phyloP scores from a whole-genome alignment of 257 asterid species.

The Lycium ferocissimum region DNA sequence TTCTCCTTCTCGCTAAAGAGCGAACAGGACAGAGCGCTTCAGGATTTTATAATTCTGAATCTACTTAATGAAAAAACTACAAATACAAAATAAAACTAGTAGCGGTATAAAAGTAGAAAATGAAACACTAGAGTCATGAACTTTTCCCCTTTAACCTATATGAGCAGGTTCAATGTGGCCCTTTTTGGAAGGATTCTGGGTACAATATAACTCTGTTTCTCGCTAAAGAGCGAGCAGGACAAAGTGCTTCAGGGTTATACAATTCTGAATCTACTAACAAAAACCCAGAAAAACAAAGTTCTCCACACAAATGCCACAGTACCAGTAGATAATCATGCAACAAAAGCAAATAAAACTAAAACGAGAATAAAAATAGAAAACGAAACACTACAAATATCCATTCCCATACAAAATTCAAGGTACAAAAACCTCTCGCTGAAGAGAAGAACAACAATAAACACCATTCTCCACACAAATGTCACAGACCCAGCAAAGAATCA shows the following conservation, averaged over 20 bases:
- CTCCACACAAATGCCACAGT: neutral
- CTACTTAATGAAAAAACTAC: neutral
- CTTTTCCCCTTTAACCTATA: neutral
- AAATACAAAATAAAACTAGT: conserved; percentile 1
- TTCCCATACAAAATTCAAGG: neutral
- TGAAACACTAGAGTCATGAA: neutral
- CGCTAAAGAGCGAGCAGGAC: neutral
- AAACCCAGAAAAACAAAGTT: neutral
- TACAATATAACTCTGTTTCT: neutral
- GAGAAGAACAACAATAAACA: neutral
- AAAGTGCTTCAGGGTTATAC: conserved; percentile 7
- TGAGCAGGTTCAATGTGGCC: neutral
- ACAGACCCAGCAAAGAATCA: neutral
- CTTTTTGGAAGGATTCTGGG: neutral
- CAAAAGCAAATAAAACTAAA: neutral
- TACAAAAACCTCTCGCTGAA: neutral
- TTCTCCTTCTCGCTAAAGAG: neutral
- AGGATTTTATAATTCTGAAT: neutral
- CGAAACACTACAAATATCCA: neutral
- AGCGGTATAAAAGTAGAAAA: neutral
- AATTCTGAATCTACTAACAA: neutral
- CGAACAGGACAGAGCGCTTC: neutral
- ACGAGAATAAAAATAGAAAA: no score
- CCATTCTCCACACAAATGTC: no score
- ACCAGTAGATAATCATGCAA: neutral